Evolutionary conservation across 1,139 yeast genomes (phyloP), one percentile per base, ranked within the genome.

Genomic region (Kodamaea sp.): DNA sequence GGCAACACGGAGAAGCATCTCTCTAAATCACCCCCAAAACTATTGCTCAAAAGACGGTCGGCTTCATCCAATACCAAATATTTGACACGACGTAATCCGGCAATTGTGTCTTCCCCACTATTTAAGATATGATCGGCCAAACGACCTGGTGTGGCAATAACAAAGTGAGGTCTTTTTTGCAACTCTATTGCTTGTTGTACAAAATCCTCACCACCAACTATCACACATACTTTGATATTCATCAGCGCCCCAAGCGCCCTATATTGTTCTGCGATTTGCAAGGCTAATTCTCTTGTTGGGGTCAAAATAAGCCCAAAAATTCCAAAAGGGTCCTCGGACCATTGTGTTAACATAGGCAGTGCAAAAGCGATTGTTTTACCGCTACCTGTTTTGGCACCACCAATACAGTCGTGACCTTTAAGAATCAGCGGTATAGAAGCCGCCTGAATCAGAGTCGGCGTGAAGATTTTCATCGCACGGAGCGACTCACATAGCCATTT

Each of bases 331-430:
- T 94, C 98, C 50, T 81, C 84, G 0, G 97, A 85, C 97, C 98
- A 92, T 54, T 82, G 75, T 1, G 95, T 81, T 40, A 92, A 68
- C 89, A 92, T 92, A 1, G 98, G 98, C 22, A 90, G 94, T 1
- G 95, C 97, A 73, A 92, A 92, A 0, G 98, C 96, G 27, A 94
- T 83, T 2, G 99, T 92, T 58, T 92, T 92, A 75, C 99, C 99
- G 26, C 95, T 84, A 65, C 99, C 99, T 0, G 99, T 92, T 61
- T 86, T 86, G 32, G 99, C 98, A 29, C 98, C 98, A 37, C 98
- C 99, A 36, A 92, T 92, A 60, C 97, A 90, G 60, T 90, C 96
- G 50, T 81, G 78, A 7, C 95, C 97, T 28, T 70, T 71, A 33
- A 92, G 60, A 44, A 92, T 86, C 43, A 84, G 78, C 0, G 97